Evolutionary conservation across 164 flowering plant species (phyloP).

Genomic region (Piper betle): DNA sequence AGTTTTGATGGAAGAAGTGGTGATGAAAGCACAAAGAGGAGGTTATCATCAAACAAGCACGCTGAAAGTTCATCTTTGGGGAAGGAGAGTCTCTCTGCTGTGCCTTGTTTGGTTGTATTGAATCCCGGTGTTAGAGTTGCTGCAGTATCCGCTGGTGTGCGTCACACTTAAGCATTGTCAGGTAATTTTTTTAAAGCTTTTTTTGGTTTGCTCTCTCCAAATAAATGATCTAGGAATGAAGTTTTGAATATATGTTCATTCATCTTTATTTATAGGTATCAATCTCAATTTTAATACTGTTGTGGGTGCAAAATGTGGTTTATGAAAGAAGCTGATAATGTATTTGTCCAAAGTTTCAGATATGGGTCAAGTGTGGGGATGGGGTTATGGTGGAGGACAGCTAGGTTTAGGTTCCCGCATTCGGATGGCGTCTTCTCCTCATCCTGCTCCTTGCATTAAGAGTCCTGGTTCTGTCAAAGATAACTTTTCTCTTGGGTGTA

Average conservation of each 20-base stretch:
- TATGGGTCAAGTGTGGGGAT: constrained; percentile 99
- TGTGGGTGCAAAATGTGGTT: constrained; percentile 2
- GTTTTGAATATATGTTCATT: too few relatives aligned
- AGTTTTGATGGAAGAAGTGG: constrained; percentile 31
- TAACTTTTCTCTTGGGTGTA: constrained; percentile 26
- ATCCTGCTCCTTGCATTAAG: constrained; percentile 74
- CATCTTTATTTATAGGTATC: neutral
- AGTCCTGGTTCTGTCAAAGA: constrained; percentile 40
- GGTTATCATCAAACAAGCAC: constrained; percentile 58
- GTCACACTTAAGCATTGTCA: constrained; percentile 88
- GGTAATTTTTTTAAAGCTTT: constrained; percentile 26
- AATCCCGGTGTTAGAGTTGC: constrained; percentile 71
- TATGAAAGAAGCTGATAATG: constrained; percentile 14
- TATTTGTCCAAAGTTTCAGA: constrained; percentile 53
- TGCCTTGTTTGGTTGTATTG: constrained; percentile 75
- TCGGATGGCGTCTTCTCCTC: constrained; percentile 95
- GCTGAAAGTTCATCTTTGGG: constrained; percentile 53
- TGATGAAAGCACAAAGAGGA: constrained; percentile 61
- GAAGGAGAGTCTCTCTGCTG: constrained; percentile 68
- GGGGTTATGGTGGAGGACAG: constrained; percentile 99
- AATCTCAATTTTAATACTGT: neutral
- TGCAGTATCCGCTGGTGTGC: constrained; percentile 91
- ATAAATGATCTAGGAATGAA: too few relatives aligned
- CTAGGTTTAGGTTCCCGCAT: constrained; percentile 92
- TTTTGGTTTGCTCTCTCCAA: neutral